Evolutionary conservation across 495 filamentous ascomycete species (phyloP).

Genomic region (Aspergillus homomorphus): DNA sequence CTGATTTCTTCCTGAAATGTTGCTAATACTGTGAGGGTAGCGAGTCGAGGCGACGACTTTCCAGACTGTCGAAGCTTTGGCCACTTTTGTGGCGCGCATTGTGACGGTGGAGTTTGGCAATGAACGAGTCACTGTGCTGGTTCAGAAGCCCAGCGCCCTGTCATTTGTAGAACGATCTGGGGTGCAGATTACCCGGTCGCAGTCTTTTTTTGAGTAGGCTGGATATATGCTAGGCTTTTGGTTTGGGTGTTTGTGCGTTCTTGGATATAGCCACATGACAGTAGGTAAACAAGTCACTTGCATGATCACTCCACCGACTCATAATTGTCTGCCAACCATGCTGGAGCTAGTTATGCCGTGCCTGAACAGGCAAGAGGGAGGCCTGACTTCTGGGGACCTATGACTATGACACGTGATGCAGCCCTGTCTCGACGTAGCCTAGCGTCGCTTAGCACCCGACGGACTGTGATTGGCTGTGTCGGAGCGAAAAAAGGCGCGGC

Average conservation of each 20-base stretch:
- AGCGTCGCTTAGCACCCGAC: constrained; percentile 22
- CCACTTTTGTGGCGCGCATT: constrained; percentile 51
- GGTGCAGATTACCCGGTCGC: constrained; percentile 53
- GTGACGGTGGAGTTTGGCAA: constrained; percentile 51
- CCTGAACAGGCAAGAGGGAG: neutral
- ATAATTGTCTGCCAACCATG: no score
- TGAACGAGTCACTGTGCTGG: constrained; percentile 48
- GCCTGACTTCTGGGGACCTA: constrained; percentile 4
- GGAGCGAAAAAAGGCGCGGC: neutral
- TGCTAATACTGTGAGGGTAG: constrained; percentile 20
- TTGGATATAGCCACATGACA: neutral
- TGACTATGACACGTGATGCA: constrained; percentile 20
- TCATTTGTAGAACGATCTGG: constrained; percentile 54
- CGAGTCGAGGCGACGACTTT: constrained; percentile 53
- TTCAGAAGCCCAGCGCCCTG: constrained; percentile 58
- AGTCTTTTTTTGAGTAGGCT: constrained; percentile 43
- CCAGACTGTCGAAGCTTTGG: constrained; percentile 56
- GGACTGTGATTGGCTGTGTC: constrained; percentile 20
- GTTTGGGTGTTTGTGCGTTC: neutral
- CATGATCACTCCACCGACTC: no score
- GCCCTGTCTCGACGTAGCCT: constrained; percentile 6
- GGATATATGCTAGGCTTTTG: neutral
- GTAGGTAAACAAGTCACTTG: neutral
- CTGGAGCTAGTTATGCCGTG: no score
- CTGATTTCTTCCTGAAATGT: constrained; percentile 12